A percentile compares a stretch with the other conserved stretches of the same genome.
These are phyloP conservation scores for Cerioporus squamosus DNA, from an alignment of 1,284 basidiomycete genomes.

Conservation along the genomic window DNA sequence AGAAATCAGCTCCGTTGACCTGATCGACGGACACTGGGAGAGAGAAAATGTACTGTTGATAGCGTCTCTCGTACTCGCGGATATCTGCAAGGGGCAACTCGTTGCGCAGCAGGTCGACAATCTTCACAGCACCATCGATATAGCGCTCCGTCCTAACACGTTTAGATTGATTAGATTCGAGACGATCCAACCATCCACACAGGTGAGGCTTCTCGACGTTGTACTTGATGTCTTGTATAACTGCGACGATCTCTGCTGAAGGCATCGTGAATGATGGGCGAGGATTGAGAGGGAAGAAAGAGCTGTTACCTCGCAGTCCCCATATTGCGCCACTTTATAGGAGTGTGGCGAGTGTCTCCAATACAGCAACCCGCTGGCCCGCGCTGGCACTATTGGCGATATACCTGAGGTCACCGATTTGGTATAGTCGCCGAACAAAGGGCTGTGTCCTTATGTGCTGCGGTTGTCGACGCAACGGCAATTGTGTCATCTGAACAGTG, in stretches of 20 bases:
- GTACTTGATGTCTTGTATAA: conserved; percentile 16
- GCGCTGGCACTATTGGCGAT: not conserved
- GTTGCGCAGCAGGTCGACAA: conserved; percentile 10
- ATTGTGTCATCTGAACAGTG: not conserved
- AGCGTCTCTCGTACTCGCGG: not conserved
- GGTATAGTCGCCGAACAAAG: not conserved
- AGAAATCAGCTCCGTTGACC: not conserved
- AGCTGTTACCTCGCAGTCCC: no score
- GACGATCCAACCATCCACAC: conserved; percentile 1
- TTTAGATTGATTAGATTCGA: not conserved
- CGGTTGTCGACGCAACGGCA: conserved; percentile 3
- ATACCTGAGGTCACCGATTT: not conserved
- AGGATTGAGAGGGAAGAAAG: no score
- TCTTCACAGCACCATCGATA: conserved; percentile 11
- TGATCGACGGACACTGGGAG: not conserved
- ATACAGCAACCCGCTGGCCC: not conserved
- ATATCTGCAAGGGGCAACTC: not conserved
- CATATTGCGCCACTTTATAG: no score
- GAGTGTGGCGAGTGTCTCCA: no score
- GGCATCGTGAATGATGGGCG: not conserved
- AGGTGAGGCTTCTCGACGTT: conserved; percentile 4
- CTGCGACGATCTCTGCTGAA: not conserved
- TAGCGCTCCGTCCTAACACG: conserved; percentile 1
- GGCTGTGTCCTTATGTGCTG: conserved; percentile 6
- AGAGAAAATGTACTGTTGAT: not conserved